Evolutionary conservation across 1,284 basidiomycete species (phyloP).

Genomic region (Naganishia cerealis): DNA sequence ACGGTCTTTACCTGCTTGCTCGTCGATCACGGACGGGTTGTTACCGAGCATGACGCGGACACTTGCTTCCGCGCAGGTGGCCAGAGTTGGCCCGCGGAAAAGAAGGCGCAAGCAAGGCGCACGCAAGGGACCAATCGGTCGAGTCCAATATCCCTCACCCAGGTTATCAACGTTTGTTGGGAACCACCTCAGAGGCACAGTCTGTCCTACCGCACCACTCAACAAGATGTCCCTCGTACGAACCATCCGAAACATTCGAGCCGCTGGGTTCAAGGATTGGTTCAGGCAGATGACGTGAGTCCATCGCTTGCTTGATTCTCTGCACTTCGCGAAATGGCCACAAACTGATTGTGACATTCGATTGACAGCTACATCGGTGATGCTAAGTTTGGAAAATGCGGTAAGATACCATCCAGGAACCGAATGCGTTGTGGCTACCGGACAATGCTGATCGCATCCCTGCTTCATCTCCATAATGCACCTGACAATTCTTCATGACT

Average conservation of each 20-base stretch:
- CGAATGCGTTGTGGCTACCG: no score
- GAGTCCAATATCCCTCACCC: constrained; percentile 3
- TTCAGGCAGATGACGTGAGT: constrained; percentile 64
- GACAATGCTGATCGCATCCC: no score
- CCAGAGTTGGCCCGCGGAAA: constrained; percentile 11
- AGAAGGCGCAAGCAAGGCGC: neutral
- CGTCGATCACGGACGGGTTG: neutral
- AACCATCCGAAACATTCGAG: constrained; percentile 71
- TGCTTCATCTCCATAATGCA: no score
- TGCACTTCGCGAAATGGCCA: neutral
- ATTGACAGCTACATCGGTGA: constrained; percentile 78
- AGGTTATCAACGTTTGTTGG: neutral
- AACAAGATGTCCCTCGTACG: constrained; percentile 72
- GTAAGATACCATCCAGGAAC: constrained; percentile 17
- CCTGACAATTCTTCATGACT: no score
- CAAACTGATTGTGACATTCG: neutral
- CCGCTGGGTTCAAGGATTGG: constrained; percentile 76
- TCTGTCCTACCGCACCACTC: neutral
- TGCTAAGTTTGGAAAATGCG: constrained; percentile 74
- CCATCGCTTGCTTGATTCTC: neutral
- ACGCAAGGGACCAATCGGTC: constrained; percentile 2
- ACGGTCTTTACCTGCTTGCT: neutral
- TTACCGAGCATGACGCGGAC: neutral
- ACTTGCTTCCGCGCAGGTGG: neutral
- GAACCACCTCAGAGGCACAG: neutral